phyloP scores from a whole-genome alignment of 768 basidiomycete genomes.

The Boletus rubroflammeus region DNA sequence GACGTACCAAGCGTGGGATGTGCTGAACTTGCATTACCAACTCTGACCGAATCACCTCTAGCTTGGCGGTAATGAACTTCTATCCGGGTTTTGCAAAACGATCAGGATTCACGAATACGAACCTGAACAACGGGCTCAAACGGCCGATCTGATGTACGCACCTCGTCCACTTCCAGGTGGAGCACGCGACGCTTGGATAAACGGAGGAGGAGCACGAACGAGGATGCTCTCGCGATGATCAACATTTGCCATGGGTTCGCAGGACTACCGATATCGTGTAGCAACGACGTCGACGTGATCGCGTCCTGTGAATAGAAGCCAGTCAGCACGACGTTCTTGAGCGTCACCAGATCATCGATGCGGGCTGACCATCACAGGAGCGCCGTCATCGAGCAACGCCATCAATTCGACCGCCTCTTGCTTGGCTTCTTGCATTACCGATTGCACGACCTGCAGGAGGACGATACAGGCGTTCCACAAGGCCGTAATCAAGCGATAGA shows the following conservation, averaged over 20 bases:
- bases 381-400: constrained; percentile 7
- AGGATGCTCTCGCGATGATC: constrained; percentile 16
- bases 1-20: constrained; percentile 18
- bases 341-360: background rate
- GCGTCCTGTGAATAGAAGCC: background rate
- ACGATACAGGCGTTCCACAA: constrained; percentile 15
- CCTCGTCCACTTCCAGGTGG: constrained; percentile 26
- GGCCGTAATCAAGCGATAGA: background rate
- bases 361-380: constrained; percentile 9
- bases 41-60: constrained; percentile 21
- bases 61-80: constrained; percentile 13
- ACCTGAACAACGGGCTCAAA: background rate
- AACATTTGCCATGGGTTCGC: constrained; percentile 14
- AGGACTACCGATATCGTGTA: background rate
- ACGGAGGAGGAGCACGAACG: constrained; percentile 21
- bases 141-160: background rate
- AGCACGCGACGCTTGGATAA: constrained; percentile 18
- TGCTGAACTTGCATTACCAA: constrained; percentile 8
- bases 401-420: constrained; percentile 18
- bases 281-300: background rate
- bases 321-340: background rate
- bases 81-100: background rate
- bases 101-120: background rate
- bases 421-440: constrained; percentile 10
- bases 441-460: constrained; percentile 10